Percentiles rank a stretch among this genome's conserved stretches.
phyloP scores from a whole-genome alignment of 345 rosid species.

The Laguncularia racemosa region DNA sequence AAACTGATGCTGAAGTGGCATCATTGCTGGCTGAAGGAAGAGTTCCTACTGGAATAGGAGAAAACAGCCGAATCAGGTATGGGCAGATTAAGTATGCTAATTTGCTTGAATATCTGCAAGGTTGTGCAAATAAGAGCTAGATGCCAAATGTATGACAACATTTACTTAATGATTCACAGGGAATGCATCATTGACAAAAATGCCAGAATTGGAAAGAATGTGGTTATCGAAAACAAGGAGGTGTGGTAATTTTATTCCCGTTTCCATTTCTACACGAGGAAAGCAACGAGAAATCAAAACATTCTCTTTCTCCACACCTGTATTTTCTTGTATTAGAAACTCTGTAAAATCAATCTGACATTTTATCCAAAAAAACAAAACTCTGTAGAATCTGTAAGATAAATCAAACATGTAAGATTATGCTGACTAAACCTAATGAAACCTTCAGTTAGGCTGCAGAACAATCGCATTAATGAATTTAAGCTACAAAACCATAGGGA shows the following conservation, averaged over 20 bases:
- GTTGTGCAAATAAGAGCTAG: background rate
- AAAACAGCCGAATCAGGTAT: slow-evolving; percentile 19
- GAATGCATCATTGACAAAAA: slow-evolving; percentile 95
- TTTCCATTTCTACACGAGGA: background rate
- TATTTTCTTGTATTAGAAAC: no score
- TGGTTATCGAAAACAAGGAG: slow-evolving; percentile 77
- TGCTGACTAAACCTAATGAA: no score
- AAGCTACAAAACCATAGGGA: no score
- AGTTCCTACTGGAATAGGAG: slow-evolving; percentile 81
- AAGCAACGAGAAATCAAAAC: background rate
- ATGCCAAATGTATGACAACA: no score
- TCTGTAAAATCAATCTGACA: no score
- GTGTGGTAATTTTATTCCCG: slow-evolving; percentile 19
- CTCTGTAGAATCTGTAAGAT: no score
- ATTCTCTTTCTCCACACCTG: slow-evolving; percentile 1
- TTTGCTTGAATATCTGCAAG: background rate
- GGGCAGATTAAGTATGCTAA: background rate
- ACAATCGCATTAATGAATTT: no score
- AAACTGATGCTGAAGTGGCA: slow-evolving; percentile 66
- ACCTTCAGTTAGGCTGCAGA: no score
- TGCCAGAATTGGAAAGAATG: slow-evolving; percentile 90
- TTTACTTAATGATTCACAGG: slow-evolving; percentile 25
- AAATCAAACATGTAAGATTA: no score
- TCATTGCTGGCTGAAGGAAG: slow-evolving; percentile 58
- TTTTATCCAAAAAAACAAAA: no score